Base-by-base conservation (phyloP, 1,284 basidiomycete species). In the Cryptococcus hybrid region DNA sequence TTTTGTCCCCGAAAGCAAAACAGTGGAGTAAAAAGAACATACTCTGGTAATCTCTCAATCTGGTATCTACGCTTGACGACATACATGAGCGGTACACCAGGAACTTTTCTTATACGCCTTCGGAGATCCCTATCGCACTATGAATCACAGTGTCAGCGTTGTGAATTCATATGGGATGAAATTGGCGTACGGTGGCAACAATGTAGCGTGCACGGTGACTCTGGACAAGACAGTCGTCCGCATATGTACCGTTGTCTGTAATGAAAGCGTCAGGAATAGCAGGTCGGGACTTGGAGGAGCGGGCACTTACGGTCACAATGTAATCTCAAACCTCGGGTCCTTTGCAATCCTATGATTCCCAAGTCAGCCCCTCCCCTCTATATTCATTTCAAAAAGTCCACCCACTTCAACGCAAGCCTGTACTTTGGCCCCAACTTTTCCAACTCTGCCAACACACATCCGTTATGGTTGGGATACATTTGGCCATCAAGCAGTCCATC, bases 401-500 rank as follows among this genome's bases (percentile, higher is more conserved):
- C 78, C 54, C 62, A 92, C 90, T 90, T 85, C 50, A 99, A 81
- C 6, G 96, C 96, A 36, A 99, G 86, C 35, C 96, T 86, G 78
- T 97, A 99, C 69, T 92, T 88, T 51, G 93, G 92, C 0, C 96
- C 96, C 3, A 99, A 81, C 79, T 98, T 98, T 78, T 99, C 96
- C 68, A 99, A 80, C 76, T 99, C 96, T 3, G 93, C 94, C 80
- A 99, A 88, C 7, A 99, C 96, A 70, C 96, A 75, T 97, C 94
- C 15, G 96, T 97, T 35, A 99, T 91, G 68, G 94, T 98, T 0
- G 96, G 96, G 67, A 98, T 98, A 95, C 94, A 95, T 81, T 99
- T 98, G n/a, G 96, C 96, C 78, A 92, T 98, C 11, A 99, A 81
- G 69, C 94, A 97, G 75, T 99, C 96, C 94, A 99, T 98, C 96